Conservation (phyloP, 108 stramenopile species). For the Nitzschia sp. region DNA sequence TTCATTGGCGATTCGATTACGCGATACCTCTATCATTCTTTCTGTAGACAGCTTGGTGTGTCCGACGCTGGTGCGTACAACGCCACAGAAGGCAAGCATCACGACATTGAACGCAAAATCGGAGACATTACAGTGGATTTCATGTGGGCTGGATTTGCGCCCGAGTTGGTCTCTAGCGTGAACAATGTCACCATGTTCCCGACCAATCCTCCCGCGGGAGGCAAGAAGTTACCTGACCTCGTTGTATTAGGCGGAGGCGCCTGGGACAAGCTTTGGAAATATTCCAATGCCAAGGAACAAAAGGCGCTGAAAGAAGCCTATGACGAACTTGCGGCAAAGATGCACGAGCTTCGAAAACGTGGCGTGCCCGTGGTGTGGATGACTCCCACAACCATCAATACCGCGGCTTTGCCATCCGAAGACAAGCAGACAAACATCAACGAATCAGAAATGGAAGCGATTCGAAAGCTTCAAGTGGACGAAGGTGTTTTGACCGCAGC, state of each 20-base stretch:
- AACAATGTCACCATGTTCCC: slow-evolving; percentile 37
- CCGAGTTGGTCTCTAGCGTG: slow-evolving; percentile 51
- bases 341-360: slow-evolving; percentile 37
- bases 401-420: slow-evolving; percentile 61
- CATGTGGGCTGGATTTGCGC: slow-evolving; percentile 75
- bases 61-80: slow-evolving; percentile 70
- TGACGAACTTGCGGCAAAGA: slow-evolving; percentile 45
- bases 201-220: slow-evolving; percentile 3
- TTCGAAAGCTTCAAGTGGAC: slow-evolving; percentile 58
- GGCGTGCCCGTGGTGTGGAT: slow-evolving; percentile 74
- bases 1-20: slow-evolving; percentile 86
- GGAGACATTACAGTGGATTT: slow-evolving; percentile 62
- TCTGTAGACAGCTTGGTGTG: slow-evolving; percentile 67
- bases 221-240: slow-evolving; percentile 43
- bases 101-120: slow-evolving; percentile 40
- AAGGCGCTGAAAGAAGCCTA: slow-evolving; percentile 45
- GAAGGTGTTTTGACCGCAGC: slow-evolving; percentile 51
- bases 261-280: slow-evolving; percentile 78
- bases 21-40: slow-evolving; percentile 74
- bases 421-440: slow-evolving; percentile 77
- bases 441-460: slow-evolving; percentile 74
- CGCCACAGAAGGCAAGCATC: slow-evolving; percentile 67
- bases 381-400: slow-evolving; percentile 85
- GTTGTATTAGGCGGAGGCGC: slow-evolving; percentile 84
- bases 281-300: slow-evolving; percentile 61